These are phyloP conservation scores for Skeletonema costatum DNA, from an alignment of 108 stramenopile species.

Conservation along the genomic window DNA sequence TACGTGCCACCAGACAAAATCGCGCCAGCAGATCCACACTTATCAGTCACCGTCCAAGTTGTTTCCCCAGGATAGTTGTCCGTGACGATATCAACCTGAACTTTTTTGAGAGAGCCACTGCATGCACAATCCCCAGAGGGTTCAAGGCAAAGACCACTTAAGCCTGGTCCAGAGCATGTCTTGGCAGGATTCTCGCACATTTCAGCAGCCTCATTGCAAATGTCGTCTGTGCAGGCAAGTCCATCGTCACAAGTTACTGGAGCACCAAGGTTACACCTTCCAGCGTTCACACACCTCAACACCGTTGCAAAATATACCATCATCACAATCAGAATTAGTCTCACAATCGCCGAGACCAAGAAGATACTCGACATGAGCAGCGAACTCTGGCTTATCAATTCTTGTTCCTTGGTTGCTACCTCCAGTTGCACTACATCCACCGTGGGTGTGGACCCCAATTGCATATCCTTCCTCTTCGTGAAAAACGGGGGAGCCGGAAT, in stretches of 20 bases:
- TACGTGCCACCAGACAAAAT: too few relatives aligned
- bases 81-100: too few relatives aligned
- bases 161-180: too few relatives aligned
- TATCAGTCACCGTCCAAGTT: too few relatives aligned
- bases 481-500: slow-evolving; percentile 6
- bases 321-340: not conserved
- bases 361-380: not conserved
- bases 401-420: not conserved
- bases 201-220: not conserved
- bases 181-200: too few relatives aligned
- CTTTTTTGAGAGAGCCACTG: too few relatives aligned
- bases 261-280: too few relatives aligned
- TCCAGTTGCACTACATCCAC: not conserved
- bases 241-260: not conserved
- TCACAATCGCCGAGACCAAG: not conserved
- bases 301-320: slow-evolving; percentile 1
- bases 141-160: too few relatives aligned
- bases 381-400: not conserved
- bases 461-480: not conserved
- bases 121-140: too few relatives aligned
- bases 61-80: too few relatives aligned
- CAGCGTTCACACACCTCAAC: not conserved
- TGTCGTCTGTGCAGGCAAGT: not conserved
- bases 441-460: slow-evolving; percentile 6
- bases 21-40: too few relatives aligned